phyloP scores from a whole-genome alignment of 768 basidiomycete species.

The Psilocybe cubensis region DNA sequence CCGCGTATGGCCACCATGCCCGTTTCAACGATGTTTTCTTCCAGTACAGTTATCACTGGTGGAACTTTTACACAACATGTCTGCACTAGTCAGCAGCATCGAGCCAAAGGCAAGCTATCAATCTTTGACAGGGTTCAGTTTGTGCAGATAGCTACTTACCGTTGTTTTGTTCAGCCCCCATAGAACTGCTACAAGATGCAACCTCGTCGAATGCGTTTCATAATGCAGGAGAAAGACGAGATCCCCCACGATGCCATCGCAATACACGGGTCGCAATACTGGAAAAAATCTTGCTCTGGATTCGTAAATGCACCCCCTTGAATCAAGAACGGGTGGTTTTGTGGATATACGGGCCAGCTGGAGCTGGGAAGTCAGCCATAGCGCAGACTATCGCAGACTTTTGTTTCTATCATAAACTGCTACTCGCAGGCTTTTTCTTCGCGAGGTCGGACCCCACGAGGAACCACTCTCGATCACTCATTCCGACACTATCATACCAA shows the following conservation, averaged over 20 bases:
- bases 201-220: constrained; percentile 10
- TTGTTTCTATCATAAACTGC: neutral
- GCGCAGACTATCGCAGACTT: constrained; percentile 11
- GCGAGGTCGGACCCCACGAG: constrained; percentile 3
- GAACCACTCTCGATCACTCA: neutral
- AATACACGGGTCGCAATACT: constrained; percentile 12
- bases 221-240: constrained; percentile 7
- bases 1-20: neutral
- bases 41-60: neutral
- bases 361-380: constrained; percentile 17
- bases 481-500: constrained; percentile 11
- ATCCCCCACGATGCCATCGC: constrained; percentile 15
- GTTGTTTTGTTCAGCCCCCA: neutral
- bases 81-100: neutral
- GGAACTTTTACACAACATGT: neutral
- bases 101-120: neutral
- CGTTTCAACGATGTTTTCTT: neutral
- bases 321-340: neutral
- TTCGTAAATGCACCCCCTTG: neutral
- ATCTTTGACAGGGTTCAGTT: neutral
- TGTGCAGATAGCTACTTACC: neutral
- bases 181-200: neutral
- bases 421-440: constrained; percentile 13
- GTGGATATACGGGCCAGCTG: constrained; percentile 19
- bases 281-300: constrained; percentile 9